Base-by-base conservation (phyloP, 2,329 filamentous ascomycete genomes). In the Alternaria ethzedia region DNA sequence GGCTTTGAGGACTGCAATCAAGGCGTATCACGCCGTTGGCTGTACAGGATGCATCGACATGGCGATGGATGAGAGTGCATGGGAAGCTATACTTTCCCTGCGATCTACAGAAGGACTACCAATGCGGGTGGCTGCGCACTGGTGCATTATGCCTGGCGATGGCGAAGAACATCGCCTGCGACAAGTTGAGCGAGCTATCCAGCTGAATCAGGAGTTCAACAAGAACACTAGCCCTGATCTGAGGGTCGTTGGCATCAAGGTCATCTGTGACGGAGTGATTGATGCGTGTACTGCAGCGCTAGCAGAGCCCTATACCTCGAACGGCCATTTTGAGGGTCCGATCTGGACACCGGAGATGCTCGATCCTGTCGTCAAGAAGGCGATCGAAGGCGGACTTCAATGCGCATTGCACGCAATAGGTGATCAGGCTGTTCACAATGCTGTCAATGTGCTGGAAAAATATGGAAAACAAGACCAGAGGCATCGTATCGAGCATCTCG, bases 341-440 rank as follows among this genome's bases (percentile, higher is more conserved):
- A 81, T 90, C 54, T 91, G 88, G 88, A 79, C 82, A 0, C 77
- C 80, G 2, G 80, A 82, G 15, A 83, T 86, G 64, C 81, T 90
- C 6, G 81, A 80, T 5, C 83, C 84, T 0, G 85, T 89, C 0
- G 84, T 91, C 2, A 76, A 81, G 11, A 82, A 81, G n/a, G 88
- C 88, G 3, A 83, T 85, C 47, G 79, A 78, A 4, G 83, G 83
- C 1, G 85, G 85, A 1, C 75, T 91, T 43, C 89, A 91, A 71
- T 85, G 87, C 41, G 89, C 89, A 0, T 80, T 91, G 10, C 89
- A 91, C 69, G 89, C 89, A 45, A 91, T 91, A 61, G 89, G 89
- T 44, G 88, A 91, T 70, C 80, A 81, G 17, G 87, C 89, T 1
- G 82, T 90, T 26, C 81, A 78, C 43, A 86, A 85, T 65, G 88